Percentiles rank a stretch among this genome's conserved stretches.
phyloP scores from a whole-genome alignment of 2,329 filamentous ascomycete species.

The Aspergillus candidus region DNA sequence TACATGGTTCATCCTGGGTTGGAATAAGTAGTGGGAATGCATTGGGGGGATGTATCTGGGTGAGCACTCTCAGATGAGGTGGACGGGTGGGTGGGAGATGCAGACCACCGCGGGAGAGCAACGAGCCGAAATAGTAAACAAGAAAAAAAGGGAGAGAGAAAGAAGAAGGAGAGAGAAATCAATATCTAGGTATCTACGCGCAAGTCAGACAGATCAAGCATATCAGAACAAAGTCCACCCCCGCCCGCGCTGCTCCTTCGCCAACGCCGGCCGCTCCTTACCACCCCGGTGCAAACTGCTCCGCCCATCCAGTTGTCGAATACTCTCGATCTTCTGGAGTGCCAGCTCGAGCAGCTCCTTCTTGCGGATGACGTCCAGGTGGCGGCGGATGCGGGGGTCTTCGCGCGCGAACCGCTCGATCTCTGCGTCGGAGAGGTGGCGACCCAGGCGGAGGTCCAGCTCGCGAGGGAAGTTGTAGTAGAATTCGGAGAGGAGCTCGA shows the following conservation, averaged over 20 bases:
- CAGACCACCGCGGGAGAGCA: neutral
- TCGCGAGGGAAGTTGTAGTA: slow-evolving; percentile 97
- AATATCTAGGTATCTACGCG: neutral
- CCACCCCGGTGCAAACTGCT: slow-evolving; percentile 50
- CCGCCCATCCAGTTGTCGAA: slow-evolving; percentile 74
- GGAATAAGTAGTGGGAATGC: too few relatives aligned
- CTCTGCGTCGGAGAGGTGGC: slow-evolving; percentile 69
- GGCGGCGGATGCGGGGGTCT: slow-evolving; percentile 80
- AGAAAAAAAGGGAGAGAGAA: too few relatives aligned
- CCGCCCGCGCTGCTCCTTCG: slow-evolving; percentile 33
- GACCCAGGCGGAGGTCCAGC: slow-evolving; percentile 77
- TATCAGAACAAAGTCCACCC: slow-evolving; percentile 42
- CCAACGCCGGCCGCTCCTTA: slow-evolving; percentile 28
- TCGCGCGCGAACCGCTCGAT: slow-evolving; percentile 88
- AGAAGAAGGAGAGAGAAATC: slow-evolving; percentile 1
- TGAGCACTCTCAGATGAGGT: neutral
- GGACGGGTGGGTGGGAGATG: neutral
- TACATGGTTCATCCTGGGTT: too few relatives aligned
- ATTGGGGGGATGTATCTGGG: neutral
- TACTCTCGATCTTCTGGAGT: slow-evolving; percentile 88
- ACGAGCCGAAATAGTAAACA: neutral
- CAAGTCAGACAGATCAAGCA: neutral
- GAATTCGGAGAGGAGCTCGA: slow-evolving; percentile 92
- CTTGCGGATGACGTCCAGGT: slow-evolving; percentile 83
- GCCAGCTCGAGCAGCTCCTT: slow-evolving; percentile 93